phyloP scores from a whole-genome alignment of 345 rosid species.

The Rhodamnia argentea region DNA sequence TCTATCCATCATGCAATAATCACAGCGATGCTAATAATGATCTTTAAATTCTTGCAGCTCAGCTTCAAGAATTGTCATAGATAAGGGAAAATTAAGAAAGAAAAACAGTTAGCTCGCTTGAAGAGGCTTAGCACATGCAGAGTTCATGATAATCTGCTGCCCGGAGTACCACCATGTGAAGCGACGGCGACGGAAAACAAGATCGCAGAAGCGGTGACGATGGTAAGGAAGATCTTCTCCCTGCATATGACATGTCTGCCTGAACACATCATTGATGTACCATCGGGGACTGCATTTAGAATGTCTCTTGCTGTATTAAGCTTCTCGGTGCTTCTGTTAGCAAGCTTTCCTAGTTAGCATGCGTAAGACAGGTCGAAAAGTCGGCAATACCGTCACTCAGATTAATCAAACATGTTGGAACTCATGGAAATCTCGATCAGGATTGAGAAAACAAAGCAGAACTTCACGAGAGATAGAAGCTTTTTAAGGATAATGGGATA shows the following conservation, averaged over 20 bases:
- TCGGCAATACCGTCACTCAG: not conserved
- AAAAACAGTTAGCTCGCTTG: not conserved
- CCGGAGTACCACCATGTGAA: not conserved
- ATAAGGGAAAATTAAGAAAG: not conserved
- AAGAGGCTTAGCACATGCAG: not conserved
- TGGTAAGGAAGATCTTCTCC: slow-evolving; percentile 21
- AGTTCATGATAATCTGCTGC: not conserved
- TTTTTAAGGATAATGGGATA: not conserved
- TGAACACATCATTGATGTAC: not conserved
- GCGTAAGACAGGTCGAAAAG: not conserved
- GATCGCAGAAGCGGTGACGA: slow-evolving; percentile 17
- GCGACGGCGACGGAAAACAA: slow-evolving; percentile 55
- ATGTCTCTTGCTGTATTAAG: not conserved
- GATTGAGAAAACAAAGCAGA: not conserved
- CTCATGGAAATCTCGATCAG: not conserved
- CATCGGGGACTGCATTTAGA: not conserved
- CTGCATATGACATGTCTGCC: not conserved
- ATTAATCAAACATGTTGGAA: not conserved
- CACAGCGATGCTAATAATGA: slow-evolving; percentile 3
- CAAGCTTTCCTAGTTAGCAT: not conserved
- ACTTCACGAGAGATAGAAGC: not conserved
- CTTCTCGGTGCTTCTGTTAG: not conserved
- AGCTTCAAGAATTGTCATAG: not conserved
- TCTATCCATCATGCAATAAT: slow-evolving; percentile 12
- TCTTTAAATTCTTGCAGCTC: not conserved